Evolutionary conservation across 2,329 filamentous ascomycete genomes (phyloP).

Genomic region (Microdochium nivale): DNA sequence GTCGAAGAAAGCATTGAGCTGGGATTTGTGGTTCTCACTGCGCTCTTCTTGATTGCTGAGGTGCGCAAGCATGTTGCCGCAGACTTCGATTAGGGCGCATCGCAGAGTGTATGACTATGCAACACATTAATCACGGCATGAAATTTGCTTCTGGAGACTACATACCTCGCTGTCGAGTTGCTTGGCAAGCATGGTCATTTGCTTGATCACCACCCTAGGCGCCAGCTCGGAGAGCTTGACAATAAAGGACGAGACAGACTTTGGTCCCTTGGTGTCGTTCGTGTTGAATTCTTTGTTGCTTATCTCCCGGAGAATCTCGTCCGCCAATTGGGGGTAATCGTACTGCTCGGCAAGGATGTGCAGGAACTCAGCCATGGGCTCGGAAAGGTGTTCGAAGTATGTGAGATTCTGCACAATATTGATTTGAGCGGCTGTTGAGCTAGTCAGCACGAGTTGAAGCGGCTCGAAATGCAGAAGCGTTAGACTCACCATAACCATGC

Average conservation of each 20-base stretch:
- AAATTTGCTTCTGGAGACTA: too few species aligned
- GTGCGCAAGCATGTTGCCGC: conserved; percentile 87
- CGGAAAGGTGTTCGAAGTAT: conserved; percentile 97
- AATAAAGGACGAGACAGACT: conserved; percentile 91
- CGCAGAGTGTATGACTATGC: conserved; percentile 78
- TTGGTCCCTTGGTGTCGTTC: conserved; percentile 90
- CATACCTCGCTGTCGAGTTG: conserved; percentile 84
- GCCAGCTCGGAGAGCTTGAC: conserved; percentile 87
- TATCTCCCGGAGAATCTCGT: conserved; percentile 87
- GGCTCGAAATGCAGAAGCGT: not conserved
- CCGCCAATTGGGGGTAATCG: conserved; percentile 89
- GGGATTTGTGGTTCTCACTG: conserved; percentile 85
- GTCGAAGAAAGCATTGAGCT: conserved; percentile 95
- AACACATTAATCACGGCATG: not conserved
- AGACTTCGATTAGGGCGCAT: conserved; percentile 92
- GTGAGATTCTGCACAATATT: conserved; percentile 96
- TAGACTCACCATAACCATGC: conserved; percentile 73
- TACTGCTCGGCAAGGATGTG: conserved; percentile 96
- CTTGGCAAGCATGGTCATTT: conserved; percentile 92
- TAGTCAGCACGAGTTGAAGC: conserved; percentile 5
- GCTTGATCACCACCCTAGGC: conserved; percentile 88
- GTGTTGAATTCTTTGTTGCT: conserved; percentile 98
- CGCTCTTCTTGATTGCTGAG: conserved; percentile 87
- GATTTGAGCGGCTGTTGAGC: conserved; percentile 69
- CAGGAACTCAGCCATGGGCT: conserved; percentile 97